Conservation (phyloP, 129 eudicot genomes). For the Calendula officinalis region DNA sequence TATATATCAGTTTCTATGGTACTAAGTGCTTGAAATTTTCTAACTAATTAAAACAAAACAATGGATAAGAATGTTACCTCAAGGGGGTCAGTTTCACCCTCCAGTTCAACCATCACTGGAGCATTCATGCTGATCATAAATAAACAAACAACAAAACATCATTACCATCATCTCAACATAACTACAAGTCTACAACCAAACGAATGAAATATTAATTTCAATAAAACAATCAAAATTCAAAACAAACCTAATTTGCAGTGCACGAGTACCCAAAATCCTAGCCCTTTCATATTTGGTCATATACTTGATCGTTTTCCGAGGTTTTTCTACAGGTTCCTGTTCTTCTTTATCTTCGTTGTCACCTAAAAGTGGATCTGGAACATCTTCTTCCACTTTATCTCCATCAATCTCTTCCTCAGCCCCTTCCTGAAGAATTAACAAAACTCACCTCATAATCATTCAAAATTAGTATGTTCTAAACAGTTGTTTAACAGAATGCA, state of each 20-base stretch:
- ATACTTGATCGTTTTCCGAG: constrained; percentile 83
- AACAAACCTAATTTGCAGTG: constrained; percentile 78
- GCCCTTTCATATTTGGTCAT: constrained; percentile 98
- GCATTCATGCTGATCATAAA: constrained; percentile 81
- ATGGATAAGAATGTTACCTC: constrained; percentile 50
- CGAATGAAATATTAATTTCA: neutral
- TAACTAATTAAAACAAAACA: no score
- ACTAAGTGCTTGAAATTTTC: no score
- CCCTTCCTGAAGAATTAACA: constrained; percentile 57
- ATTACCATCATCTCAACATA: neutral
- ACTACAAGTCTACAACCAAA: constrained; percentile 5
- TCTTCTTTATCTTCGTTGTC: constrained; percentile 67
- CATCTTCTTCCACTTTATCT: constrained; percentile 56
- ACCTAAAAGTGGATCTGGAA: constrained; percentile 52
- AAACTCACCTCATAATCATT: neutral
- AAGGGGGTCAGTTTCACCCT: constrained; percentile 96
- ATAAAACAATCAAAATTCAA: neutral
- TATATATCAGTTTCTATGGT: no score
- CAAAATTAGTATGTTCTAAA: neutral
- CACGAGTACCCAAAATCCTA: constrained; percentile 91
- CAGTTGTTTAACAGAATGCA: neutral
- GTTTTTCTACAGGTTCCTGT: constrained; percentile 48
- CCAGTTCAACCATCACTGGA: constrained; percentile 98
- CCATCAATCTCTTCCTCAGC: constrained; percentile 69
- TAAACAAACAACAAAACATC: constrained; percentile 1